Percentiles rank a stretch among this genome's conserved stretches.
Evolutionary conservation across 768 basidiomycete species (phyloP).

Genomic region (Zangia roseola): DNA sequence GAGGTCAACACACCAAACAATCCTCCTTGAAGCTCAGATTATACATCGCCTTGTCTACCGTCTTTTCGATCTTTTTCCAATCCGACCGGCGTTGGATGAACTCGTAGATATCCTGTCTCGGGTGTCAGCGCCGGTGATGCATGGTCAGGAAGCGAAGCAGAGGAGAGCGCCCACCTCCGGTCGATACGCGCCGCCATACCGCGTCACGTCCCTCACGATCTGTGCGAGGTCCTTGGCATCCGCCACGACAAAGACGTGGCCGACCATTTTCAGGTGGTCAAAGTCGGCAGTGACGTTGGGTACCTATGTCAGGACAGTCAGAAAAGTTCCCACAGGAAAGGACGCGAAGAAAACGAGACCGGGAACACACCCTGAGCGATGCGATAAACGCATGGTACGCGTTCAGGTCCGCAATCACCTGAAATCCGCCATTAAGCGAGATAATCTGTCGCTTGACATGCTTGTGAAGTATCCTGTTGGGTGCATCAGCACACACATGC

Average conservation of each 20-base stretch:
- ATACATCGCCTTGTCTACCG: conserved; percentile 94
- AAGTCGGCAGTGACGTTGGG: conserved; percentile 86
- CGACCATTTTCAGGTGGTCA: conserved; percentile 93
- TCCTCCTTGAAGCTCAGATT: conserved; percentile 92
- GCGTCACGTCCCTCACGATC: conserved; percentile 91
- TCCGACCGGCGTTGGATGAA: conserved; percentile 93
- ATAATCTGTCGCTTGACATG: conserved; percentile 98
- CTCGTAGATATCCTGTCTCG: conserved; percentile 81
- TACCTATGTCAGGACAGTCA: conserved; percentile 40
- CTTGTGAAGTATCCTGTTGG: conserved; percentile 82
- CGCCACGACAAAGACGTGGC: conserved; percentile 93
- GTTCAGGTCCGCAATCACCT: conserved; percentile 95
- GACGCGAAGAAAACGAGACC: no score
- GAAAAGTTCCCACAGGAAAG: not conserved
- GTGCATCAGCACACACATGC: no score
- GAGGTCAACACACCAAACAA: conserved; percentile 50
- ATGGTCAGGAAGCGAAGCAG: not conserved
- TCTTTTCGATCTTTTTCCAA: conserved; percentile 99
- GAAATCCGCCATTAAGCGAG: conserved; percentile 90
- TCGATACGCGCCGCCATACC: conserved; percentile 92
- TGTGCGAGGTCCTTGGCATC: conserved; percentile 96
- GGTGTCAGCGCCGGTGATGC: not conserved
- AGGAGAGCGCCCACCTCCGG: conserved; percentile 68
- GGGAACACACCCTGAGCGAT: conserved; percentile 67
- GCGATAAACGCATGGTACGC: conserved; percentile 88